A percentile compares a stretch with the other conserved stretches of the same genome.
These are phyloP conservation scores for Peribolospora kevripleyi DNA, from an alignment of 768 basidiomycete genomes.

Conservation along the genomic window DNA sequence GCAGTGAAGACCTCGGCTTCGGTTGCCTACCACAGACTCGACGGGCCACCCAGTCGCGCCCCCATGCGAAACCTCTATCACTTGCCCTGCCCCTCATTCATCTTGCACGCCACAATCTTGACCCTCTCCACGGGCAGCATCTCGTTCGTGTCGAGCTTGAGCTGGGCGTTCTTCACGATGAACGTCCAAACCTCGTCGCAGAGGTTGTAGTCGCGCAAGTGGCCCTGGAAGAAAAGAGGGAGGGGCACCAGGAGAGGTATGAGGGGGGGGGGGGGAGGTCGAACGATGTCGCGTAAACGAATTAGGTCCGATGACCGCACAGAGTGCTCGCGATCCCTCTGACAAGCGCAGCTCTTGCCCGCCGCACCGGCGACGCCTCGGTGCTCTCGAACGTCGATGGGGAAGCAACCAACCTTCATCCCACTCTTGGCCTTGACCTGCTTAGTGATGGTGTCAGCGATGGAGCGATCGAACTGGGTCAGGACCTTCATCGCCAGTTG, in stretches of 20 bases:
- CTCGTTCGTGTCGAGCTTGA: conserved; percentile 85
- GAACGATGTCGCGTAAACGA: neutral
- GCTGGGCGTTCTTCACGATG: conserved; percentile 69
- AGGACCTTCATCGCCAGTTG: conserved; percentile 98
- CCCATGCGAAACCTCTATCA: too few relatives aligned
- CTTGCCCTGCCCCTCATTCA: conserved; percentile 44
- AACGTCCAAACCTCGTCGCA: conserved; percentile 97
- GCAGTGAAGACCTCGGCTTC: too few relatives aligned
- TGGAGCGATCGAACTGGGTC: conserved; percentile 92
- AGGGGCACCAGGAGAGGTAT: neutral
- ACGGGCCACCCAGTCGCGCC: too few relatives aligned
- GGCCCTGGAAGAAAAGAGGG: conserved; percentile 31
- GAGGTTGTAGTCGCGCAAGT: conserved; percentile 70
- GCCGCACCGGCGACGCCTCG: too few relatives aligned
- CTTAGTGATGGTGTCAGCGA: conserved; percentile 77
- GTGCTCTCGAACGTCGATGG: neutral
- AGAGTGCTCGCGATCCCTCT: neutral
- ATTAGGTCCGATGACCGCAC: neutral
- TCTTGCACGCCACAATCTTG: conserved; percentile 97
- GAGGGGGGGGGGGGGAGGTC: neutral
- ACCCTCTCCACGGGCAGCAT: conserved; percentile 42
- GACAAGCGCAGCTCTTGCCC: too few relatives aligned
- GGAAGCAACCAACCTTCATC: conserved; percentile 39
- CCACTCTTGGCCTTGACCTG: conserved; percentile 85
- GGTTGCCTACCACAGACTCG: too few relatives aligned